Base-by-base conservation (phyloP, 73 alveolate species). In the Blepharisma japonicum region DNA sequence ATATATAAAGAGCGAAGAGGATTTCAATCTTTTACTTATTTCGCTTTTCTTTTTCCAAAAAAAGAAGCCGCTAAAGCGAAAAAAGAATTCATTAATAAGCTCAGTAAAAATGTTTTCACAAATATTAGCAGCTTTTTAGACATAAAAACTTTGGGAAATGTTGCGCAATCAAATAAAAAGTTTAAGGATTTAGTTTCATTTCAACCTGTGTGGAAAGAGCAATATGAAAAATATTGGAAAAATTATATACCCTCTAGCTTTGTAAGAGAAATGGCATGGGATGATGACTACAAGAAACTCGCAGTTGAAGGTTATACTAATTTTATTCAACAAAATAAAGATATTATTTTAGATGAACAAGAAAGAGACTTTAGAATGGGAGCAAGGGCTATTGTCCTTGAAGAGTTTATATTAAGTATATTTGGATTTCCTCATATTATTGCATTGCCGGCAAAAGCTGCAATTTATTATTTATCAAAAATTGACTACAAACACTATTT, bases 191-290 rank as follows among this genome's bases (percentile, higher is more conserved):
- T 20, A 14, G 74, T 25, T 8, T 14, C 18, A 2, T 18, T 14
- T 61, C 74, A 61, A 5, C 71, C 18, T 39, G 6, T 70, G 0
- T 70, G 80, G 80, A 70, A 70, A 25, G 11, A 14, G 20, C 80
- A 70, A 39, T 70, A 70, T 47, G 80, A 70, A n/a, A 70, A 70
- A 7, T n/a, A 45, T 38, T 70, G 80, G 80, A 70, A 70, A 70
- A 11, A 70, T 9, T 25, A 70, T 45, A n/a, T 70, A 9, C 27
- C 25, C 2, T 0, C 42, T 39, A 18, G 55, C 25, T 9, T 5
- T 14, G 21, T 70, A 7, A 39, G 46, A 14, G 77, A 70, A 25
- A 38, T 45, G 61, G 25, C 66, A n/a, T 11, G 11, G 25, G 66
- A 45, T 18, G 68, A 39, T 70, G 80, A 70, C 45, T 70, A 70